Conservation (phyloP, 768 basidiomycete species). For the Hortiboletus campestris region DNA sequence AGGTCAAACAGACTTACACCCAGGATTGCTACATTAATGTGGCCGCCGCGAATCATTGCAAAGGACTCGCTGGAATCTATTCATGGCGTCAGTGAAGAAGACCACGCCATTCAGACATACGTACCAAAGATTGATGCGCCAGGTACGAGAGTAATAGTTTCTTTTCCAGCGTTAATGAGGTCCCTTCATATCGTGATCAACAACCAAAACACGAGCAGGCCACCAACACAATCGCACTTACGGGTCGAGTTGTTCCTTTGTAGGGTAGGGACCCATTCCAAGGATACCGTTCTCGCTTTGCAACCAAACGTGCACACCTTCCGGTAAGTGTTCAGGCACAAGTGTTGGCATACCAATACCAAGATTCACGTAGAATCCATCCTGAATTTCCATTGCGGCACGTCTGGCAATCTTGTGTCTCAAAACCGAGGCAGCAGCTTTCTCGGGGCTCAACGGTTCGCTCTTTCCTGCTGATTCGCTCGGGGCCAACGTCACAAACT, state of each 20-base stretch:
- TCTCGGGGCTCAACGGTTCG: slow-evolving; percentile 42
- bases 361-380: slow-evolving; percentile 86
- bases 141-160: slow-evolving; percentile 88
- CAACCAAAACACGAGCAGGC: neutral
- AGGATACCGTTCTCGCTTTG: slow-evolving; percentile 91
- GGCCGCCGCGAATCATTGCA: slow-evolving; percentile 96
- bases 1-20: slow-evolving; percentile 54
- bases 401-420: slow-evolving; percentile 79
- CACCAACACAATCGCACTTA: slow-evolving; percentile 38
- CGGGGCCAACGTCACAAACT: slow-evolving; percentile 68
- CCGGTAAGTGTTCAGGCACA: slow-evolving; percentile 73
- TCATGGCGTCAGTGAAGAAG: neutral
- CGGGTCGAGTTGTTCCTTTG: slow-evolving; percentile 76
- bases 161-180: slow-evolving; percentile 93
- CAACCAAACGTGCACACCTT: slow-evolving; percentile 79
- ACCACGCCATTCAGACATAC: slow-evolving; percentile 19
- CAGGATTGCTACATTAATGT: slow-evolving; percentile 90
- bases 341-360: slow-evolving; percentile 93
- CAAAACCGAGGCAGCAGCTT: slow-evolving; percentile 50
- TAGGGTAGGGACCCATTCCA: slow-evolving; percentile 90
- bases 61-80: slow-evolving; percentile 88
- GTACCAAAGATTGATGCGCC: slow-evolving; percentile 88
- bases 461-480: slow-evolving; percentile 32
- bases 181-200: slow-evolving; percentile 48
- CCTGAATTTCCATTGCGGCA: slow-evolving; percentile 85